Percentiles rank a stretch among this genome's conserved stretches.
Conservation (phyloP, 2,329 filamentous ascomycete genomes). For the Fonsecaea pedrosoi region DNA sequence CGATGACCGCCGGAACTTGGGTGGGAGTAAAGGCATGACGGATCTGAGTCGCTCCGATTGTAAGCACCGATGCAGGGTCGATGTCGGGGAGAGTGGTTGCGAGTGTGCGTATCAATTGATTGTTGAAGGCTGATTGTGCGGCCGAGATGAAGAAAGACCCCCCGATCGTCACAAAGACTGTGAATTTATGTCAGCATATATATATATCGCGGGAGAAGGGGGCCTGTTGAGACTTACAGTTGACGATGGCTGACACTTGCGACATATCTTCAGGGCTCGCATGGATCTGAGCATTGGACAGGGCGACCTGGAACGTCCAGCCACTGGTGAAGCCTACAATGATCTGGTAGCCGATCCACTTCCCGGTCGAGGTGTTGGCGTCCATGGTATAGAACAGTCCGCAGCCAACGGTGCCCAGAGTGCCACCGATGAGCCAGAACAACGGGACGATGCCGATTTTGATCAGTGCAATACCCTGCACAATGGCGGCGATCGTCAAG, state of each 20-base stretch:
- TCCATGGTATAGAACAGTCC: constrained; percentile 48
- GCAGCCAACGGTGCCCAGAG: constrained; percentile 41
- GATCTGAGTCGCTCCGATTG: constrained; percentile 45
- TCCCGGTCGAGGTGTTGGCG: constrained; percentile 38
- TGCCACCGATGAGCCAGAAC: background rate
- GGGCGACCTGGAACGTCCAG: constrained; percentile 42
- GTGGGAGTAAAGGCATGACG: constrained; percentile 40
- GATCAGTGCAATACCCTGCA: too few species aligned
- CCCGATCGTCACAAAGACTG: constrained; percentile 43
- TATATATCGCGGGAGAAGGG: too few species aligned
- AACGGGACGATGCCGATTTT: too few species aligned
- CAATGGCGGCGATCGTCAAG: too few species aligned
- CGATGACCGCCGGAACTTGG: constrained; percentile 41
- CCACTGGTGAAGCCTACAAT: constrained; percentile 44
- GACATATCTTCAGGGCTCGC: constrained; percentile 43
- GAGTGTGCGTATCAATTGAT: constrained; percentile 42
- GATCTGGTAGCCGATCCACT: constrained; percentile 51
- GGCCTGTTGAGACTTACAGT: too few species aligned
- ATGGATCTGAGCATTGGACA: constrained; percentile 41
- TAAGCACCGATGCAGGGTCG: constrained; percentile 40
- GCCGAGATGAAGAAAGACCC: constrained; percentile 45
- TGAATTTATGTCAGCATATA: too few species aligned
- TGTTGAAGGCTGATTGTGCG: constrained; percentile 46
- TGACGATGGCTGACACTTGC: constrained; percentile 40
- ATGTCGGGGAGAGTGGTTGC: constrained; percentile 40